phyloP scores from a whole-genome alignment of 2,329 filamentous ascomycete genomes.

The Curvularia hawaiiensis region DNA sequence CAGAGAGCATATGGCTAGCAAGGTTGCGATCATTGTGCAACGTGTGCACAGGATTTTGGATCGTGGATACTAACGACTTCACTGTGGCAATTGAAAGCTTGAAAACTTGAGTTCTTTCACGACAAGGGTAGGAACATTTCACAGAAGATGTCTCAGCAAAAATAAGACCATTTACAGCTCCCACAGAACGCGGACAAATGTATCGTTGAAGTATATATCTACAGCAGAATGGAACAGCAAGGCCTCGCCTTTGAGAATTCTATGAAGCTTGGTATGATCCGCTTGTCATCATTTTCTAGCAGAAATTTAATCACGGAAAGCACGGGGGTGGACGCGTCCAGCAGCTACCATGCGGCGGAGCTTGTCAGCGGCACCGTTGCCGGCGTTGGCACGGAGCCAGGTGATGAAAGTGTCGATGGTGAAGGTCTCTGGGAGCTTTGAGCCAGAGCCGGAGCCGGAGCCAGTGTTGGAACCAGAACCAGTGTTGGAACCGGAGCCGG shows the following conservation, averaged over 20 bases:
- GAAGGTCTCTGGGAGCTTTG: constrained; percentile 36
- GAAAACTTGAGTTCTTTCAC: no score
- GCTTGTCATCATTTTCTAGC: background rate
- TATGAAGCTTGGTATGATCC: background rate
- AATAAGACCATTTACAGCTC: background rate
- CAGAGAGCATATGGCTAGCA: background rate
- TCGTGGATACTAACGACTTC: no score
- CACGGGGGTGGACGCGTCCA: constrained; percentile 34
- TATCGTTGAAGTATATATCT: constrained; percentile 36
- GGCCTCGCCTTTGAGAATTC: constrained; percentile 8
- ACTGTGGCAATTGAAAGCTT: no score
- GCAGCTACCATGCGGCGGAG: constrained; percentile 32
- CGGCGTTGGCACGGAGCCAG: constrained; percentile 38
- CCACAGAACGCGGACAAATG: constrained; percentile 11
- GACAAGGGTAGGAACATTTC: background rate
- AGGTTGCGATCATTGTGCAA: no score
- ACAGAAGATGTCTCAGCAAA: background rate
- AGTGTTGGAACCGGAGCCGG: constrained; percentile 17
- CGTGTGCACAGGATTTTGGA: no score
- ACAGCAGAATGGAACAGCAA: constrained; percentile 34
- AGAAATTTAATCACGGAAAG: constrained; percentile 29
- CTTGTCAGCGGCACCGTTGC: constrained; percentile 28
- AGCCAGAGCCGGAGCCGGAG: constrained; percentile 18
- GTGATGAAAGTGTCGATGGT: constrained; percentile 42
- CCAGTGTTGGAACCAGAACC: constrained; percentile 15